Conservation (phyloP, 2,329 filamentous ascomycete species). For the Biscogniauxia mediterranea region DNA sequence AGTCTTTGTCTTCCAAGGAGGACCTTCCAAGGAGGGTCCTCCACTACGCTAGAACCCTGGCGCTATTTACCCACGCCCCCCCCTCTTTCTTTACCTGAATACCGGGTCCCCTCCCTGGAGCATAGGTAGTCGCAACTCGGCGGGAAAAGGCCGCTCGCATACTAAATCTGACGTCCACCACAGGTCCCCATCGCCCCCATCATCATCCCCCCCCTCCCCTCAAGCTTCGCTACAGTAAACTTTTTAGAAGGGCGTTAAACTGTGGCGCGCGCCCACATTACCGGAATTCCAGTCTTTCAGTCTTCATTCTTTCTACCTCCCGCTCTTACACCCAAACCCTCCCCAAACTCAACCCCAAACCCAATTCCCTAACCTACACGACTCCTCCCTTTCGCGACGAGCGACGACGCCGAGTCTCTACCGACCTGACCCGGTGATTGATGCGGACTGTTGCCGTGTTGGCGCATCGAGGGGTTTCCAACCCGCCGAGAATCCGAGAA, state of each 20-base stretch:
- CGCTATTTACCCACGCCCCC: constrained; percentile 22
- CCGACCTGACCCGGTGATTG: constrained; percentile 16
- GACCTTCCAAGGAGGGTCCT: not conserved
- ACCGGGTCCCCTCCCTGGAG: constrained; percentile 23
- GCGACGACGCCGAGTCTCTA: constrained; percentile 9
- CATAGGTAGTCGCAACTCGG: not conserved
- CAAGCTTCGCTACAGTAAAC: constrained; percentile 1
- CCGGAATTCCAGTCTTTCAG: constrained; percentile 4
- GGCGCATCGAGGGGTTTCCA: constrained; percentile 18
- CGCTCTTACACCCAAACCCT: not conserved
- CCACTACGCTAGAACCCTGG: not conserved
- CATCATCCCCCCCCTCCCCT: not conserved
- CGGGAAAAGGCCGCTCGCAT: constrained; percentile 11
- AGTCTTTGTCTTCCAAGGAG: not conserved
- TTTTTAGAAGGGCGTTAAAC: constrained; percentile 15
- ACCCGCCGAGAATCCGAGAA: constrained; percentile 9
- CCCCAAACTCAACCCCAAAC: no score
- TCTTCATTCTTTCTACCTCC: constrained; percentile 3
- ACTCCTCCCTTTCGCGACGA: not conserved
- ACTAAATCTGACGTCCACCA: constrained; percentile 10
- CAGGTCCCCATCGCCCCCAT: not conserved
- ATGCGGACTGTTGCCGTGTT: constrained; percentile 14
- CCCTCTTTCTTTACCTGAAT: constrained; percentile 27
- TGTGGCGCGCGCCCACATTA: constrained; percentile 8
- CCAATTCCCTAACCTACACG: not conserved